Evolutionary conservation across 495 filamentous ascomycete genomes (phyloP), one percentile per base, ranked within the genome.

Genomic region (Aspergillus avenaceus): DNA sequence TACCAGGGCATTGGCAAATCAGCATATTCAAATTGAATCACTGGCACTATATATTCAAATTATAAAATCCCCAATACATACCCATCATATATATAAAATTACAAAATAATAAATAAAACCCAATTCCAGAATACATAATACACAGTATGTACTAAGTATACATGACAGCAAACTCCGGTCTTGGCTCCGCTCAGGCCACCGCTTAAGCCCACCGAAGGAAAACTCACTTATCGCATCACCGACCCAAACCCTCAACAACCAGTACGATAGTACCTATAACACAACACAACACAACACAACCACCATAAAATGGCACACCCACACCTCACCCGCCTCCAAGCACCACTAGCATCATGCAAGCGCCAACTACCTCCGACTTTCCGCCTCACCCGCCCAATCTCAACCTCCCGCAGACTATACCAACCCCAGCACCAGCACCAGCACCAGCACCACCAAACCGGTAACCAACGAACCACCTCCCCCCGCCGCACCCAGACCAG

Each of bases 151-250:
- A n/a, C n/a, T n/a, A n/a, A n/a, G n/a, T n/a, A n/a, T n/a, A n/a
- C n/a, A n/a, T n/a, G n/a, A n/a, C 16, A 38, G 24, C 41, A 12
- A 22, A 48, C 6, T 46, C 26, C 38, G 24, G 16, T 45, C 52
- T 59, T 55, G 52, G 56, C 56, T 50, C 56, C 48, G 56, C 56
- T 55, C 47, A 49, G 52, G 46, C 56, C 56, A 59, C 48, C 56
- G 52, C 52, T 55, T 55, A 52, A 51, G 43, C 47, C 29, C 27
- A 46, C 43, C 50, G 29, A 27, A 50, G 41, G 52, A 52, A 28
- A 24, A 29, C 21, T 29, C 25, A 43, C 14, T 29, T 29, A 5
- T 14, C 22, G 16, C 38, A 27, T n/a, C 48, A 28, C 23, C 38
- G 23, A 50, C 28, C 25, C 24, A 29, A 42, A 44, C 31, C 21